Percentiles rank a stretch among this genome's conserved stretches.
These are phyloP conservation scores for Phialocephala subalpina DNA, from an alignment of 2,329 filamentous ascomycete genomes.

Conservation along the genomic window DNA sequence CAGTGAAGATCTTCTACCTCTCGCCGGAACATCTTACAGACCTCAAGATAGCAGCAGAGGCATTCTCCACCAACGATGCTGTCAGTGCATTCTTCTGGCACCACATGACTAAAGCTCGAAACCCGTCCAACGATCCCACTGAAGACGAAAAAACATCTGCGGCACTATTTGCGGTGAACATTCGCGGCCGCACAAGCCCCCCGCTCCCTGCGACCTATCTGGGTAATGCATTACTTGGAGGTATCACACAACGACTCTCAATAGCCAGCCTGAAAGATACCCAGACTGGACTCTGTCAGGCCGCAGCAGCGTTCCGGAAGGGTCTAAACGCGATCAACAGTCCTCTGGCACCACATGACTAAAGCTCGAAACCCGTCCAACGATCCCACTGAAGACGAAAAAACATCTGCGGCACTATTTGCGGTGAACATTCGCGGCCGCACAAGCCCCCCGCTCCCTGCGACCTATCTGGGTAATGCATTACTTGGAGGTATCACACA, in stretches of 20 bases:
- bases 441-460: slow-evolving; percentile 48
- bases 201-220: slow-evolving; percentile 53
- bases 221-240: slow-evolving; percentile 51
- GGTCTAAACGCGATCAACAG: slow-evolving; percentile 49
- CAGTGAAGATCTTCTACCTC: slow-evolving; percentile 57
- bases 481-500: slow-evolving; percentile 38
- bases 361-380: slow-evolving; percentile 45
- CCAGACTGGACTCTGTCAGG: slow-evolving; percentile 50
- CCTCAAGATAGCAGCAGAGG: slow-evolving; percentile 50
- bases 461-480: slow-evolving; percentile 56
- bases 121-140: slow-evolving; percentile 4
- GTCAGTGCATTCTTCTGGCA: slow-evolving; percentile 61
- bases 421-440: slow-evolving; percentile 57
- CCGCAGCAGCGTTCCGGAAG: slow-evolving; percentile 41
- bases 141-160: slow-evolving; percentile 33
- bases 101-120: slow-evolving; percentile 47
- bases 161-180: slow-evolving; percentile 58
- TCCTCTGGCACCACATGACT: slow-evolving; percentile 53
- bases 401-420: slow-evolving; percentile 49
- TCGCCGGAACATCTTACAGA: slow-evolving; percentile 44
- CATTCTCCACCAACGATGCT: slow-evolving; percentile 62
- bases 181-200: slow-evolving; percentile 50
- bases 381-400: slow-evolving; percentile 4
- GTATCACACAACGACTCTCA: slow-evolving; percentile 22
- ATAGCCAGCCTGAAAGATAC: slow-evolving; percentile 38